These are phyloP conservation scores for Alternaria panax DNA, from an alignment of 2,329 filamentous ascomycete genomes.

Conservation along the genomic window DNA sequence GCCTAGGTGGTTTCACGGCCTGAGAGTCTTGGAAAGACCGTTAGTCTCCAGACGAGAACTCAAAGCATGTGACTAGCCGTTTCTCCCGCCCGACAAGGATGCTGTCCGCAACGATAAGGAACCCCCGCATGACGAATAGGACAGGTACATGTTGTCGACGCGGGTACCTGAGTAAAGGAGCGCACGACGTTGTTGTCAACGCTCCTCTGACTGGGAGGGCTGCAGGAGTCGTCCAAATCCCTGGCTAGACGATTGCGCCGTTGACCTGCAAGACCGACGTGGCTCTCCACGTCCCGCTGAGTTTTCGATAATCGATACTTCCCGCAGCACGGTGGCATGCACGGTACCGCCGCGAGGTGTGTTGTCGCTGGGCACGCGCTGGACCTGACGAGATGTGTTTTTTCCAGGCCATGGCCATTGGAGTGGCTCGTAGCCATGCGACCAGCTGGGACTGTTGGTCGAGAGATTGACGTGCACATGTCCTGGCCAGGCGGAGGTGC, in stretches of 20 bases:
- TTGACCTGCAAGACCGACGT: constrained; percentile 40
- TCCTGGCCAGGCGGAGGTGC: constrained; percentile 10
- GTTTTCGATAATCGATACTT: constrained; percentile 25
- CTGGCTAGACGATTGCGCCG: constrained; percentile 24
- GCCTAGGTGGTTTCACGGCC: constrained; percentile 24
- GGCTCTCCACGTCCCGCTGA: constrained; percentile 35
- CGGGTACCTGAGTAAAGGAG: constrained; percentile 30
- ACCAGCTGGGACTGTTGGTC: constrained; percentile 22
- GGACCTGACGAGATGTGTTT: constrained; percentile 2
- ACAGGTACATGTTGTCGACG: constrained; percentile 9
- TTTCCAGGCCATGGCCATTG: background rate
- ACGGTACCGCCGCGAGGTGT: constrained; percentile 18
- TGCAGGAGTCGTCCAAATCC: constrained; percentile 21
- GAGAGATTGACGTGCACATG: constrained; percentile 26
- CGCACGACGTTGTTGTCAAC: constrained; percentile 13
- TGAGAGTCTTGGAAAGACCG: constrained; percentile 15
- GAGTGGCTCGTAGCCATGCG: constrained; percentile 7
- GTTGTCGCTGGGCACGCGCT: constrained; percentile 21
- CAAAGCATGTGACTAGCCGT: constrained; percentile 16
- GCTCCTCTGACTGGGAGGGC: constrained; percentile 11
- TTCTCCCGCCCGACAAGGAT: constrained; percentile 11
- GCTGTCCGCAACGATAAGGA: constrained; percentile 2
- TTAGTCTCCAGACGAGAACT: constrained; percentile 18
- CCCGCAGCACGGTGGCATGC: constrained; percentile 22
- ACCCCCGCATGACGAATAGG: constrained; percentile 1